Evolutionary conservation across 805 yeast species (phyloP).

Genomic region (Candida caryicola): DNA sequence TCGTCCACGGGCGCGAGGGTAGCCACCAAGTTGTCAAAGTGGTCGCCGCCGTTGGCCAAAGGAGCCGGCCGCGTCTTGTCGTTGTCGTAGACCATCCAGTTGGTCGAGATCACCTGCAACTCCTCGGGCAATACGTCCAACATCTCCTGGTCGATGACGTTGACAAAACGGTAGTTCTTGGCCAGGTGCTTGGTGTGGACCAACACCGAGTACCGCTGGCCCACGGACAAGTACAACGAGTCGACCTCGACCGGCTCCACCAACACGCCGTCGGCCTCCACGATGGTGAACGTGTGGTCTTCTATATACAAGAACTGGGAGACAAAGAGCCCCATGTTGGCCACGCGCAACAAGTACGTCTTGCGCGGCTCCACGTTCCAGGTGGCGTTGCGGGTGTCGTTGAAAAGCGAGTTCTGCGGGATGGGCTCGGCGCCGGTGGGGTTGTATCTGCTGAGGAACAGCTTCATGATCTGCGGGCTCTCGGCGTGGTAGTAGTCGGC

Average conservation of each 20-base stretch:
- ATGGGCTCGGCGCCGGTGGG: slow-evolving; percentile 87
- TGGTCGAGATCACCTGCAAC: slow-evolving; percentile 52
- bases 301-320: slow-evolving; percentile 52
- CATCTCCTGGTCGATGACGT: slow-evolving; percentile 62
- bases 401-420: slow-evolving; percentile 63
- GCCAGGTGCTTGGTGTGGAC: slow-evolving; percentile 45
- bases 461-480: slow-evolving; percentile 42
- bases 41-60: slow-evolving; percentile 27
- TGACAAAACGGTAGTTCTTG: slow-evolving; percentile 60
- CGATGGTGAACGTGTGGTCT: slow-evolving; percentile 40
- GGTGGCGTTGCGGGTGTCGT: slow-evolving; percentile 59
- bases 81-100: slow-evolving; percentile 51
- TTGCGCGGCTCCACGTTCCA: slow-evolving; percentile 55
- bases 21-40: slow-evolving; percentile 35
- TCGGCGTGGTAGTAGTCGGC: slow-evolving; percentile 64
- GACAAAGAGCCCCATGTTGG: slow-evolving; percentile 69
- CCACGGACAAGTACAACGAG: slow-evolving; percentile 65
- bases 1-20: slow-evolving; percentile 56
- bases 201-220: slow-evolving; percentile 76
- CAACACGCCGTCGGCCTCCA: slow-evolving; percentile 49
- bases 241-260: slow-evolving; percentile 57
- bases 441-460: slow-evolving; percentile 61
- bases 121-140: slow-evolving; percentile 65
- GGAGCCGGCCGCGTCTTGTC: slow-evolving; percentile 25
- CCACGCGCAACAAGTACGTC: slow-evolving; percentile 62